Conservation (phyloP, 116 monocot species). For the Zostera marina region DNA sequence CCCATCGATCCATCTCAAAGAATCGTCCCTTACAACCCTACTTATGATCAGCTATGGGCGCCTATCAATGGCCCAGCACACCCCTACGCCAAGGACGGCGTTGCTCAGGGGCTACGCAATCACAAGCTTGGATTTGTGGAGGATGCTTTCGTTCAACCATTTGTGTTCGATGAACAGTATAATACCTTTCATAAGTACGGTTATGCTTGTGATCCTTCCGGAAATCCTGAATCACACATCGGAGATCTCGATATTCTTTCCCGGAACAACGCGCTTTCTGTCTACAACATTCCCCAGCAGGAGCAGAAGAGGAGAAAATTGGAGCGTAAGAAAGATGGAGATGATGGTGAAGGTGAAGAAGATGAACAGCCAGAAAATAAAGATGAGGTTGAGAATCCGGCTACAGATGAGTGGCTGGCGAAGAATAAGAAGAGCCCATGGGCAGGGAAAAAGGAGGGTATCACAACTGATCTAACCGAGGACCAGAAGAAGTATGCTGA, state of each 20-base stretch:
- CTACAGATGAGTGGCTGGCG: constrained; percentile 67
- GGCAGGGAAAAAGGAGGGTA: constrained; percentile 60
- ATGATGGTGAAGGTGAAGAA: constrained; percentile 1
- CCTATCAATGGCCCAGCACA: constrained; percentile 71
- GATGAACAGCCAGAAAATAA: not conserved
- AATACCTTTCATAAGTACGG: constrained; percentile 94
- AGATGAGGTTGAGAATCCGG: constrained; percentile 38
- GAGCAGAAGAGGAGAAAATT: constrained; percentile 60
- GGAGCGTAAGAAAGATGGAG: constrained; percentile 18
- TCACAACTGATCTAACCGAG: constrained; percentile 64
- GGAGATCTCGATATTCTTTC: constrained; percentile 44
- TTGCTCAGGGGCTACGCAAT: constrained; percentile 74
- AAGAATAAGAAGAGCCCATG: constrained; percentile 77
- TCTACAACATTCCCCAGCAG: constrained; percentile 61
- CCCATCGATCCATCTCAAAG: constrained; percentile 77
- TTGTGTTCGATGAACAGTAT: constrained; percentile 96
- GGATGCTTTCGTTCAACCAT: constrained; percentile 77
- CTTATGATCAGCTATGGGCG: constrained; percentile 96
- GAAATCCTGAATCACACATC: constrained; percentile 33
- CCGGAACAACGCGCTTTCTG: constrained; percentile 42
- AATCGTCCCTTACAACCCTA: constrained; percentile 73
- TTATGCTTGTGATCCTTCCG: constrained; percentile 84
- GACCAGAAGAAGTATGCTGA: constrained; percentile 96
- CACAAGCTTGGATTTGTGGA: constrained; percentile 99
- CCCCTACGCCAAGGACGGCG: constrained; percentile 64